Conservation (phyloP, 352 stramenopile species). For the Globisporangium takayamanum region DNA sequence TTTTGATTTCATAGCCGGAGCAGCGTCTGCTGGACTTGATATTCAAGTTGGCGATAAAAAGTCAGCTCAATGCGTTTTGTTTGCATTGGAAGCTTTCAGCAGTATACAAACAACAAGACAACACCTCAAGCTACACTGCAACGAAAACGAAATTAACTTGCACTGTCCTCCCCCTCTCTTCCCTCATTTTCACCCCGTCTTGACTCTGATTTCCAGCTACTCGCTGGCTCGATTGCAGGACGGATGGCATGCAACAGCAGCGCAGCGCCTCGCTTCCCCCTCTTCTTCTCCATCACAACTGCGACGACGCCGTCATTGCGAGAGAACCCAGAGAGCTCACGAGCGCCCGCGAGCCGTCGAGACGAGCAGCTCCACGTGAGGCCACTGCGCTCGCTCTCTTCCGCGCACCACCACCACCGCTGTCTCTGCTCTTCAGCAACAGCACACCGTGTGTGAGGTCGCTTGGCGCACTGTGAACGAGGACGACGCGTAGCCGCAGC, state of each 20-base stretch:
- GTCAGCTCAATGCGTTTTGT: slow-evolving; percentile 1
- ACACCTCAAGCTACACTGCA: neutral
- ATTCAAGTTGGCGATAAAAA: slow-evolving; percentile 9
- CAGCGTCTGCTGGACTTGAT: neutral
- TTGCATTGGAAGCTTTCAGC: neutral
- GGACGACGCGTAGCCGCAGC: too few species aligned
- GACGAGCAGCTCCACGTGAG: neutral
- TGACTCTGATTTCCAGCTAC: neutral
- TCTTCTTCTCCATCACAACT: neutral
- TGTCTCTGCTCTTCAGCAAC: too few species aligned
- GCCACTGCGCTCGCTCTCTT: too few species aligned
- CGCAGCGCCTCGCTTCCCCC: neutral
- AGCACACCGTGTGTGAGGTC: too few species aligned
- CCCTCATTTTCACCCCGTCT: neutral
- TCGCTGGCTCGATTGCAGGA: neutral
- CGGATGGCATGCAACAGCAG: neutral
- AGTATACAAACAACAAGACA: neutral
- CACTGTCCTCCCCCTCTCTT: neutral
- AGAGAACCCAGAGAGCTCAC: neutral
- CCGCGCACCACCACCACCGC: too few species aligned
- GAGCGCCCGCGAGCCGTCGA: neutral
- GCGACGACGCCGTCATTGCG: neutral
- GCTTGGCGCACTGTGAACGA: too few species aligned
- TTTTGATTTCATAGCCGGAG: too few species aligned
- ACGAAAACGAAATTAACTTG: neutral